Evolutionary conservation across 371 early-diverging fungal genomes (phyloP).

Genomic region (Mucor saturninus): DNA sequence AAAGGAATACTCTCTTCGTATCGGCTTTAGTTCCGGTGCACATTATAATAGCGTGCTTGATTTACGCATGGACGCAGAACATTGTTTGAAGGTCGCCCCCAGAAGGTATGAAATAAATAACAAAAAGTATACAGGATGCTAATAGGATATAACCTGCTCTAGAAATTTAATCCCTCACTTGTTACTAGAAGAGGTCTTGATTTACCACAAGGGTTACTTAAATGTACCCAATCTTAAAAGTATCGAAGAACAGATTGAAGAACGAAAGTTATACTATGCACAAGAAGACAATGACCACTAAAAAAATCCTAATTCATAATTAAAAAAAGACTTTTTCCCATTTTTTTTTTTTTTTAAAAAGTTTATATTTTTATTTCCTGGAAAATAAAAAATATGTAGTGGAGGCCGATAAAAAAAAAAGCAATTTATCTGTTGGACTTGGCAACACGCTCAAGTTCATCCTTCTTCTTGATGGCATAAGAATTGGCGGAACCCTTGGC

Average conservation of each 20-base stretch:
- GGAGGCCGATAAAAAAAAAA: neutral
- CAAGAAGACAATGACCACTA: slow-evolving; percentile 47
- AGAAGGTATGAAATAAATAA: too few species aligned
- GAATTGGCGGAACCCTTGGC: slow-evolving; percentile 98
- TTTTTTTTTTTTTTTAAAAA: neutral
- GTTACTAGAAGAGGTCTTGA: slow-evolving; percentile 48
- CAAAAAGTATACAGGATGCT: too few species aligned
- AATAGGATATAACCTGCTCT: neutral
- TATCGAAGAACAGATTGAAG: slow-evolving; percentile 54
- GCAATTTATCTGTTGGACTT: slow-evolving; percentile 38
- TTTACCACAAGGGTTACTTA: slow-evolving; percentile 48
- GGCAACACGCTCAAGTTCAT: slow-evolving; percentile 93
- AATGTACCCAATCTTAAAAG: slow-evolving; percentile 50
- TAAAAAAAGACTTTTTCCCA: slow-evolving; percentile 1
- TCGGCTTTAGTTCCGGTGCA: slow-evolving; percentile 93
- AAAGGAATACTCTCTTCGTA: slow-evolving; percentile 86
- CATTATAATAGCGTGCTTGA: slow-evolving; percentile 91
- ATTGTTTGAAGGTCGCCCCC: slow-evolving; percentile 86
- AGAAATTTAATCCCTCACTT: slow-evolving; percentile 54
- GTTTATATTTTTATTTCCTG: neutral
- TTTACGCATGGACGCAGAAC: slow-evolving; percentile 83
- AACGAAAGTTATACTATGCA: slow-evolving; percentile 49
- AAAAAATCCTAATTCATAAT: neutral
- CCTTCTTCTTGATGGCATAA: slow-evolving; percentile 99
- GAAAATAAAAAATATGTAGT: neutral